phyloP scores from a whole-genome alignment of 2,329 filamentous ascomycete species.

The Fusarium transvaalense region DNA sequence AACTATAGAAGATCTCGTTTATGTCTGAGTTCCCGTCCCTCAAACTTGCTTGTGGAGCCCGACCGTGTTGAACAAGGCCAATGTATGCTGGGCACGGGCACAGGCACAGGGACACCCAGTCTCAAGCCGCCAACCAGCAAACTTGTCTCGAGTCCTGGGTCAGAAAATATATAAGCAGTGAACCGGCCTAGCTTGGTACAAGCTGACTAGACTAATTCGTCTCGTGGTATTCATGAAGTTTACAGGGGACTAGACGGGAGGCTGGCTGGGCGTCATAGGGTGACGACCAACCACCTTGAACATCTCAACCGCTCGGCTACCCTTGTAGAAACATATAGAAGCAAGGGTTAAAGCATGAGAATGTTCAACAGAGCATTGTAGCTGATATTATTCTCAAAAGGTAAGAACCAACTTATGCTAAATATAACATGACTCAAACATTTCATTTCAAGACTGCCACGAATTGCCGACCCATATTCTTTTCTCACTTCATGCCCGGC shows the following conservation, averaged over 20 bases:
- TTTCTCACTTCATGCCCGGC: conserved; percentile 21
- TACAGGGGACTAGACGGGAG: conserved; percentile 29
- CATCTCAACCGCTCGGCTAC: conserved; percentile 35
- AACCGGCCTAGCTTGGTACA: background rate
- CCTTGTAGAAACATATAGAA: conserved; percentile 19
- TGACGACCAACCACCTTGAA: conserved; percentile 37
- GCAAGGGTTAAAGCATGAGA: conserved; percentile 8
- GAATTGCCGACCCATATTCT: conserved; percentile 25
- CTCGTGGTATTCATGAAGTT: conserved; percentile 2
- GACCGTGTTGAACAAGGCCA: conserved; percentile 20
- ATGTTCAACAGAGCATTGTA: conserved; percentile 8
- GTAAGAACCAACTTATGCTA: conserved; percentile 3
- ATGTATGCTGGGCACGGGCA: conserved; percentile 17
- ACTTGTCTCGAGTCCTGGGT: background rate
- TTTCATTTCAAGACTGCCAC: conserved; percentile 27
- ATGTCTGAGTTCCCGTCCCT: conserved; percentile 15
- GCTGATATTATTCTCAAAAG: background rate
- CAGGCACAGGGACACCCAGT: conserved; percentile 1
- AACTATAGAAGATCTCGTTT: conserved; percentile 26
- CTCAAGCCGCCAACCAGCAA: background rate
- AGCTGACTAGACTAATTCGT: background rate
- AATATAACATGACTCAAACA: conserved; percentile 25
- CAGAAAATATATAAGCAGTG: background rate
- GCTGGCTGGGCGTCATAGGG: conserved; percentile 23
- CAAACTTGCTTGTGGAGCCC: conserved; percentile 26